Conservation (phyloP, 2,329 filamentous ascomycete species). For the Fusarium secorum region DNA sequence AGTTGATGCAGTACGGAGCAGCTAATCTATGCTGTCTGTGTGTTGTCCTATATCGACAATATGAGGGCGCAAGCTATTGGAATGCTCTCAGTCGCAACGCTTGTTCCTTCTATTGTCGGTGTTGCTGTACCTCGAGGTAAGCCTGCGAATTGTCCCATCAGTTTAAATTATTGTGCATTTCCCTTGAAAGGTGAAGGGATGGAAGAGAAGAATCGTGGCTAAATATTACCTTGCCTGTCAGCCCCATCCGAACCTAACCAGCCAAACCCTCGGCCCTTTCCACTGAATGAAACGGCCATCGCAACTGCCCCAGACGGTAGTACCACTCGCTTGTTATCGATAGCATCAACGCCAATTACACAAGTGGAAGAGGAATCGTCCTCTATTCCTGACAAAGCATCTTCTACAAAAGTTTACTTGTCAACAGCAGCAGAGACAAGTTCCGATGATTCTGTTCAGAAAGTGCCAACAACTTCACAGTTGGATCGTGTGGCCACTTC, state of each 20-base stretch:
- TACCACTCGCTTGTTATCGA: constrained; percentile 18
- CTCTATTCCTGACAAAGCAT: not conserved
- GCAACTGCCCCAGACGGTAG: constrained; percentile 11
- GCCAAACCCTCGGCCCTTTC: constrained; percentile 18
- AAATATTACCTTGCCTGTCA: not conserved
- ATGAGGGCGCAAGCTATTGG: constrained; percentile 32
- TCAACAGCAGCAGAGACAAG: not conserved
- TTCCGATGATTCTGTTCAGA: not conserved
- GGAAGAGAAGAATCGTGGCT: not conserved
- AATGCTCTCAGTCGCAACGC: constrained; percentile 30
- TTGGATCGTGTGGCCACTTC: not conserved
- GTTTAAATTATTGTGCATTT: not conserved
- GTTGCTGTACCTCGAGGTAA: constrained; percentile 31
- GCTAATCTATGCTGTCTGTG: not conserved
- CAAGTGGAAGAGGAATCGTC: not conserved
- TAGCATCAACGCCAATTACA: not conserved
- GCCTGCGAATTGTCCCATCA: not conserved
- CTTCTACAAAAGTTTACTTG: not conserved
- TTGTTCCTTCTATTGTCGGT: constrained; percentile 18
- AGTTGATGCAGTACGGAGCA: not conserved
- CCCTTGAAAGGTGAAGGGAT: not conserved
- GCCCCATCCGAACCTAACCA: constrained; percentile 13
- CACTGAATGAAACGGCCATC: constrained; percentile 21
- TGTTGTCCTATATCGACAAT: constrained; percentile 6
- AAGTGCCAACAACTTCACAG: not conserved